These are phyloP conservation scores for Chlorencoelia australis DNA, from an alignment of 2,329 filamentous ascomycete species.

Conservation along the genomic window DNA sequence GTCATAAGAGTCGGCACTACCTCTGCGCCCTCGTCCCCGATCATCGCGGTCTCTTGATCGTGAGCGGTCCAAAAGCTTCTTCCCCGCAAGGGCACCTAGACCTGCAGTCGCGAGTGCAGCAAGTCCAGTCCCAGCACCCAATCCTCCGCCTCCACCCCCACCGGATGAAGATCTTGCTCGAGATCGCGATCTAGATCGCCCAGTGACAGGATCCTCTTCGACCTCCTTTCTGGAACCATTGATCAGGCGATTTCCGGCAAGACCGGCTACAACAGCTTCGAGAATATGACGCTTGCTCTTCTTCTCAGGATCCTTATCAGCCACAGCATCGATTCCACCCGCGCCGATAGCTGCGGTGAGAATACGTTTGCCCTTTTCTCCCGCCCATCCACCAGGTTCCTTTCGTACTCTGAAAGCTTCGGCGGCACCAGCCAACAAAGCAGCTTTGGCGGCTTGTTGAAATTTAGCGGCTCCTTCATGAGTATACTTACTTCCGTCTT, in stretches of 20 bases:
- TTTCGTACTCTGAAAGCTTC: constrained; percentile 88
- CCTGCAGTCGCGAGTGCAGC: constrained; percentile 54
- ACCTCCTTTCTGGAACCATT: constrained; percentile 66
- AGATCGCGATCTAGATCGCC: constrained; percentile 60
- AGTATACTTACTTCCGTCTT: constrained; percentile 39
- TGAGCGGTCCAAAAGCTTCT: constrained; percentile 49
- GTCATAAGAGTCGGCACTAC: constrained; percentile 24
- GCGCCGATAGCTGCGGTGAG: constrained; percentile 80
- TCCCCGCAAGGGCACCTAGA: constrained; percentile 49
- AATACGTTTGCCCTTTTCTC: constrained; percentile 84
- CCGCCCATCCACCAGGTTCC: constrained; percentile 80
- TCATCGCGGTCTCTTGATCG: constrained; percentile 35
- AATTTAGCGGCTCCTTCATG: constrained; percentile 50
- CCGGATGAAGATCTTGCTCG: constrained; percentile 47
- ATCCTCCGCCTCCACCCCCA: constrained; percentile 31
- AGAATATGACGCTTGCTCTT: constrained; percentile 76
- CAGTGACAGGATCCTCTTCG: constrained; percentile 33
- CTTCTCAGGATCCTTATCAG: constrained; percentile 54
- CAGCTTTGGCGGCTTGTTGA: constrained; percentile 83
- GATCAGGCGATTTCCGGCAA: constrained; percentile 75
- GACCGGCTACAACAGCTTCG: constrained; percentile 79
- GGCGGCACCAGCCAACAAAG: constrained; percentile 78
- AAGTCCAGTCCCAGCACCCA: constrained; percentile 41
- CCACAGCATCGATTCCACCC: constrained; percentile 71
- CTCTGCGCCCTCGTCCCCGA: constrained; percentile 18